These are phyloP conservation scores for Sporothrix curviconia DNA, from an alignment of 2,329 filamentous ascomycete species.

Conservation along the genomic window DNA sequence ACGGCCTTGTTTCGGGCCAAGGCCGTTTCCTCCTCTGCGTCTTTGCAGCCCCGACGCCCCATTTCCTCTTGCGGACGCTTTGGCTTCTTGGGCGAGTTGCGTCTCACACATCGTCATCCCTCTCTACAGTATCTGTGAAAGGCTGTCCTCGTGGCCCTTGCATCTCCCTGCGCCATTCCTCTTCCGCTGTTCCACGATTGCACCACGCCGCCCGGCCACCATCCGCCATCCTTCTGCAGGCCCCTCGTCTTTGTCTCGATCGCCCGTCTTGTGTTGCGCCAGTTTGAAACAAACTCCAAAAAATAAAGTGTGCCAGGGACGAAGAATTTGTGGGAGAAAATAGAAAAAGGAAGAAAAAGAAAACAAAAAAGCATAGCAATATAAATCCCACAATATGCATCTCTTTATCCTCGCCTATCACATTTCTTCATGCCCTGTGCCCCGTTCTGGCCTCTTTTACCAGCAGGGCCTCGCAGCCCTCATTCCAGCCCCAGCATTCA, in stretches of 20 bases:
- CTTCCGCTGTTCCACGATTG: conserved; percentile 1
- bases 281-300: conserved; percentile 10
- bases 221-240: not conserved
- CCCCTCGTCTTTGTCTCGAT: conserved; percentile 7
- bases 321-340: too few species aligned
- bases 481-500: too few species aligned
- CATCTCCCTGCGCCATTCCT: not conserved
- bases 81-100: not conserved
- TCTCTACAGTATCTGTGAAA: not conserved
- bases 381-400: not conserved
- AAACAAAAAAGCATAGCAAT: not conserved
- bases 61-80: not conserved
- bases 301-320: conserved; percentile 1
- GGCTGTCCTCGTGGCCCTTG: not conserved
- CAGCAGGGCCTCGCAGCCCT: too few species aligned
- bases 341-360: not conserved
- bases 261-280: conserved; percentile 4
- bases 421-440: not conserved
- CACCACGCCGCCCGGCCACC: not conserved
- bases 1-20: not conserved
- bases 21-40: not conserved
- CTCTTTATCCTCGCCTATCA: not conserved
- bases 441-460: too few species aligned
- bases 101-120: not conserved
- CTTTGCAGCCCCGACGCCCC: not conserved